phyloP scores from a whole-genome alignment of 768 basidiomycete genomes.

The Rubroboletus pulcherrimus region DNA sequence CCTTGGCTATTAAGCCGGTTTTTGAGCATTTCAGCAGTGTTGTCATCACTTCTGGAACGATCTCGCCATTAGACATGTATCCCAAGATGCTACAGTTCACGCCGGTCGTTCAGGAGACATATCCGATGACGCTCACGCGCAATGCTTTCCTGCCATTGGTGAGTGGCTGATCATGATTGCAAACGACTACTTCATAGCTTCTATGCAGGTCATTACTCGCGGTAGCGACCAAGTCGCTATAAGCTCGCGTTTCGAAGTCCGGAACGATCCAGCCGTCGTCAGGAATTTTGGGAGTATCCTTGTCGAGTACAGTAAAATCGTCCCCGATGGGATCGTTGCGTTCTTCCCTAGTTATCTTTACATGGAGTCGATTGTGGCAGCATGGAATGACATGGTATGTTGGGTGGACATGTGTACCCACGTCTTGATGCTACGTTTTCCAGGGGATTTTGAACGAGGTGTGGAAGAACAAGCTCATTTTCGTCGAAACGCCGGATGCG shows the following conservation, averaged over 20 bases:
- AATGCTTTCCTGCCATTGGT: conserved; percentile 96
- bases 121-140: conserved; percentile 95
- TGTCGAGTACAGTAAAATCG: conserved; percentile 95
- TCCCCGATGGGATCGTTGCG: conserved; percentile 97
- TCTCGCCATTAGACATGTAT: conserved; percentile 99
- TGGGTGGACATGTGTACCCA: neutral
- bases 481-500: conserved; percentile 98
- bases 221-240: conserved; percentile 99
- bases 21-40: conserved; percentile 98
- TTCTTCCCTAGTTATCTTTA: conserved; percentile 99
- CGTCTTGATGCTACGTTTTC: conserved; percentile 1
- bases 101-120: conserved; percentile 94
- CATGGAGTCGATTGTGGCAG: conserved; percentile 99
- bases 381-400: conserved; percentile 99
- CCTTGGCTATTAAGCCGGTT: conserved; percentile 94
- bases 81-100: conserved; percentile 99
- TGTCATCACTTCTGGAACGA: conserved; percentile 97
- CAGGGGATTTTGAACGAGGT: conserved; percentile 99
- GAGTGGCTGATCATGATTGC: conserved; percentile 21
- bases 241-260: conserved; percentile 96
- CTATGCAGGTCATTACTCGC: conserved; percentile 83
- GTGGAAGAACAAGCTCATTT: conserved; percentile 99
- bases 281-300: conserved; percentile 98
- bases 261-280: conserved; percentile 98
- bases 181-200: neutral